Conservation (phyloP, 148 eudicot genomes). For the Spergularia marina region DNA sequence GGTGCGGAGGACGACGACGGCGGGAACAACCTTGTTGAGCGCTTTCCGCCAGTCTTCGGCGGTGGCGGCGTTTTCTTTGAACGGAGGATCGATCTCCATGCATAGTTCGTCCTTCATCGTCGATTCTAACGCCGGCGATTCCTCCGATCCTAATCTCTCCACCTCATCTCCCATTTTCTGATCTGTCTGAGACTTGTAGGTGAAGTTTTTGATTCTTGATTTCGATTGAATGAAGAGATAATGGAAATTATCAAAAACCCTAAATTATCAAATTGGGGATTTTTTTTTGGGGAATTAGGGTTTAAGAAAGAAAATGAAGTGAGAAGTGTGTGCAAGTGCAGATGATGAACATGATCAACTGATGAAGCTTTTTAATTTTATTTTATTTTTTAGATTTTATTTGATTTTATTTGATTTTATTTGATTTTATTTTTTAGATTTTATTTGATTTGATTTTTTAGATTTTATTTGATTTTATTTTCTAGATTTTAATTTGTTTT, state of each 20-base stretch:
- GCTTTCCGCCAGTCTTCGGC: constrained; percentile 94
- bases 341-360: not conserved
- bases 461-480: too few relatives aligned
- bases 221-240: too few relatives aligned
- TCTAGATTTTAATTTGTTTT: too few relatives aligned
- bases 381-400: too few relatives aligned
- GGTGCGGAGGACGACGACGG: constrained; percentile 88
- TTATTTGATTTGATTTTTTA: too few relatives aligned
- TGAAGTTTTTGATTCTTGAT: too few relatives aligned
- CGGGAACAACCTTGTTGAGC: constrained; percentile 74
- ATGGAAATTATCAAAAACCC: not conserved
- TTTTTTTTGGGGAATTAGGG: not conserved
- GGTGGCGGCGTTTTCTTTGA: constrained; percentile 51
- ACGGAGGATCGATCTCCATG: constrained; percentile 78
- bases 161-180: constrained; percentile 40
- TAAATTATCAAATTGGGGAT: not conserved
- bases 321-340: not conserved
- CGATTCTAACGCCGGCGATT: constrained; percentile 38
- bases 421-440: too few relatives aligned
- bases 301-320: not conserved
- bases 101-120: constrained; percentile 55
- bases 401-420: too few relatives aligned
- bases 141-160: constrained; percentile 63
- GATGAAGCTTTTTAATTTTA: too few relatives aligned
- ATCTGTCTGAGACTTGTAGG: too few relatives aligned